These are phyloP conservation scores for Fusarium mundagurra DNA, from an alignment of 2,329 filamentous ascomycete species.

Conservation along the genomic window DNA sequence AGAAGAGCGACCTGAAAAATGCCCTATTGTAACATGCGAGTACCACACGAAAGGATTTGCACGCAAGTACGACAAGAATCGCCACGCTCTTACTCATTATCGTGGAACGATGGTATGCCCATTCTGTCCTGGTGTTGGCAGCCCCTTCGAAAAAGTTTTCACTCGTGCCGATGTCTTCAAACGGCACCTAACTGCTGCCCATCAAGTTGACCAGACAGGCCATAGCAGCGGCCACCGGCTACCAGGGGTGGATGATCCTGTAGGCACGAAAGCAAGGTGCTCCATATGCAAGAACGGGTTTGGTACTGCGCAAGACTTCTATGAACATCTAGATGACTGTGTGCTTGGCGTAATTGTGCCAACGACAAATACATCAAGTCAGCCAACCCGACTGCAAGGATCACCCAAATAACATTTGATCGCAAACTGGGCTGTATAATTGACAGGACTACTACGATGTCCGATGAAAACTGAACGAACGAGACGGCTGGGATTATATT, in stretches of 20 bases:
- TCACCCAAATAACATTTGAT: constrained; percentile 7
- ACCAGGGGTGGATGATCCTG: constrained; percentile 27
- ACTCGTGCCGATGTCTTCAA: constrained; percentile 98
- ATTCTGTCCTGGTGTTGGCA: constrained; percentile 90
- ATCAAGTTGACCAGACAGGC: constrained; percentile 92
- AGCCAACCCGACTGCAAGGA: constrained; percentile 19
- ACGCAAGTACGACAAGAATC: constrained; percentile 97
- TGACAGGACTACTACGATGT: not conserved
- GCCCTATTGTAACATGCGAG: constrained; percentile 91
- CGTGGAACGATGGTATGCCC: constrained; percentile 98
- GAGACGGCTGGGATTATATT: constrained; percentile 14
- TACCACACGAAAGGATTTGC: constrained; percentile 96
- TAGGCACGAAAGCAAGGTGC: constrained; percentile 77
- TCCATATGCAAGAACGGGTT: constrained; percentile 87
- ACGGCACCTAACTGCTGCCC: constrained; percentile 89
- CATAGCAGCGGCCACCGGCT: constrained; percentile 77
- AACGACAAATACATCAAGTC: constrained; percentile 37
- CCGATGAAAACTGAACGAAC: constrained; percentile 10
- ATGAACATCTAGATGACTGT: constrained; percentile 87
- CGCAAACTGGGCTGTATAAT: not conserved
- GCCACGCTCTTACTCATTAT: constrained; percentile 96
- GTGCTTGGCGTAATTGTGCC: constrained; percentile 68
- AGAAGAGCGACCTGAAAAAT: constrained; percentile 93
- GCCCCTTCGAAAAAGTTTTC: constrained; percentile 91
- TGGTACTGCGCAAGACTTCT: constrained; percentile 91